Conservation (phyloP, 2,329 filamentous ascomycete species). For the Knufia petricola region DNA sequence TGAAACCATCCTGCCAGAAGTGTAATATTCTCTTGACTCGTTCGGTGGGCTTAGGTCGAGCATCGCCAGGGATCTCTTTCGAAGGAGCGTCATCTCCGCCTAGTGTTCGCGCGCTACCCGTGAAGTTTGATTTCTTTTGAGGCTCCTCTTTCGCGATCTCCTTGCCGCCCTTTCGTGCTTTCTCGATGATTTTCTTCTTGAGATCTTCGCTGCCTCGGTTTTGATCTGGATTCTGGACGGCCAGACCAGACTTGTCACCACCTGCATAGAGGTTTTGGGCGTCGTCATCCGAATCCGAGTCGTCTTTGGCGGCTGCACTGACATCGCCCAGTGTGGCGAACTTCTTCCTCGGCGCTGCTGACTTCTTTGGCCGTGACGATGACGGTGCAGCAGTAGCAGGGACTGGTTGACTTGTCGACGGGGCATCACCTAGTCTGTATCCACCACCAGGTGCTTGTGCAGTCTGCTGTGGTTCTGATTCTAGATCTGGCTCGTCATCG, state of each 20-base stretch:
- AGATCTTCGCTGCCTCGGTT: conserved; percentile 27
- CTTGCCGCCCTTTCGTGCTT: conserved; percentile 31
- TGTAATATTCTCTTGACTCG: conserved; percentile 51
- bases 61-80: conserved; percentile 45
- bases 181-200: conserved; percentile 43
- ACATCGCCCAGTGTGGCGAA: conserved; percentile 41
- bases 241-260: conserved; percentile 59
- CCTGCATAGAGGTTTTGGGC: conserved; percentile 53
- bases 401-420: conserved; percentile 19
- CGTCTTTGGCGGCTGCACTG: conserved; percentile 31
- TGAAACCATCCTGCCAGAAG: conserved; percentile 58
- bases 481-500: conserved; percentile 11
- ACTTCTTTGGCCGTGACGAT: conserved; percentile 25
- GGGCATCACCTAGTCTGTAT: conserved; percentile 27
- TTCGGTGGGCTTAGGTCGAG: conserved; percentile 33
- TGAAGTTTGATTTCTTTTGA: conserved; percentile 40
- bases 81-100: conserved; percentile 56
- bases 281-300: conserved; percentile 44
- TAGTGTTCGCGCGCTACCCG: conserved; percentile 53
- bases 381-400: conserved; percentile 25
- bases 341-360: conserved; percentile 33
- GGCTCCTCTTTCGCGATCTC: conserved; percentile 15
- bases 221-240: conserved; percentile 52
- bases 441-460: conserved; percentile 22
- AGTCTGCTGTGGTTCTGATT: conserved; percentile 7